A percentile compares a stretch with the other conserved stretches of the same genome.
Conservation (phyloP, 1,284 basidiomycete species). For the Papiliotrema nemorosa region DNA sequence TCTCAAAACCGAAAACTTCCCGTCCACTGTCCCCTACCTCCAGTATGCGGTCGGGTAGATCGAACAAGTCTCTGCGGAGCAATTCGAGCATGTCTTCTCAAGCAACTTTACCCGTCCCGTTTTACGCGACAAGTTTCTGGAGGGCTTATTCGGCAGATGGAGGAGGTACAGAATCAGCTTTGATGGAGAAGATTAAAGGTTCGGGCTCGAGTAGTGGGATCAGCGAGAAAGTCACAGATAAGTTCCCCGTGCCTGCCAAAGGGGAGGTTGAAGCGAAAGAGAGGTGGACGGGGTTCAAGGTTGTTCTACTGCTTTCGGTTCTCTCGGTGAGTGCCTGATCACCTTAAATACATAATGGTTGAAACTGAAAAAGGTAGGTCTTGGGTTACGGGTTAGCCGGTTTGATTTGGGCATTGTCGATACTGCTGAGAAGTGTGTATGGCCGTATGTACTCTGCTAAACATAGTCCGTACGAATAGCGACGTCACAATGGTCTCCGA, state of each 20-base stretch:
- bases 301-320: constrained; percentile 18
- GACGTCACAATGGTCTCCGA: constrained; percentile 28
- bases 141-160: not conserved
- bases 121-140: not conserved
- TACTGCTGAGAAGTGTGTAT: constrained; percentile 16
- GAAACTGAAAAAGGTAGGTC: constrained; percentile 10
- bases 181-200: constrained; percentile 4
- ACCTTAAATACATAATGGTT: not conserved
- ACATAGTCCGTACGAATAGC: constrained; percentile 13
- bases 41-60: not conserved
- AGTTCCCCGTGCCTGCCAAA: constrained; percentile 13
- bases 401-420: constrained; percentile 18
- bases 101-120: not conserved
- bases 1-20: not conserved
- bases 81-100: not conserved
- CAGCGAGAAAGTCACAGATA: constrained; percentile 20
- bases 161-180: not conserved
- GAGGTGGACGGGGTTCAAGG: constrained; percentile 20
- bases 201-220: constrained; percentile 4
- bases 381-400: constrained; percentile 22
- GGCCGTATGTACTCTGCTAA: constrained; percentile 1
- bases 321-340: constrained; percentile 13
- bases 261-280: not conserved
- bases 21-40: not conserved
- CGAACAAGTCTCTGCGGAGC: not conserved